A percentile compares a stretch with the other conserved stretches of the same genome.
phyloP scores from a whole-genome alignment of 2,329 filamentous ascomycete species.

The Phyllosticta paracitricarpa region DNA sequence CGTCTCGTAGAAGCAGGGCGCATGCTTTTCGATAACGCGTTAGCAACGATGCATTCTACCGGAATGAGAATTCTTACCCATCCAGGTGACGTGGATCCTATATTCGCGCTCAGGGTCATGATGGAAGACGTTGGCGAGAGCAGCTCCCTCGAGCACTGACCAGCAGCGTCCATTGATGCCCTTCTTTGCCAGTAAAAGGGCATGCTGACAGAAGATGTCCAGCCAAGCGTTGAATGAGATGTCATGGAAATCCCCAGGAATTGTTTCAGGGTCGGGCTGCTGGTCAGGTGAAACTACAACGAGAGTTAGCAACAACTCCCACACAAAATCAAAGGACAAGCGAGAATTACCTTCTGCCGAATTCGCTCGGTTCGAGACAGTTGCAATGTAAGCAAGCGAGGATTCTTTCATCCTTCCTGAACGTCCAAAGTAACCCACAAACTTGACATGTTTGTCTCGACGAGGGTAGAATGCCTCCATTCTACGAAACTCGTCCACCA shows the following conservation, averaged over 20 bases:
- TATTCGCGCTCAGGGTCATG: slow-evolving; percentile 58
- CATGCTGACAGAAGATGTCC: slow-evolving; percentile 81
- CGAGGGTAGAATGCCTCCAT: slow-evolving; percentile 50
- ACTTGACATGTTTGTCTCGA: slow-evolving; percentile 36
- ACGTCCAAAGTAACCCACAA: slow-evolving; percentile 26
- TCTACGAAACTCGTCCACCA: slow-evolving; percentile 51
- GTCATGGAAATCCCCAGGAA: slow-evolving; percentile 56
- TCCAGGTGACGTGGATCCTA: slow-evolving; percentile 67
- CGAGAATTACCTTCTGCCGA: slow-evolving; percentile 32
- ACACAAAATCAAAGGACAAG: background rate
- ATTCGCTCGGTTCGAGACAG: slow-evolving; percentile 14
- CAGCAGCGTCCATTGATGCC: slow-evolving; percentile 66
- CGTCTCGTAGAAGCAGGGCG: slow-evolving; percentile 69
- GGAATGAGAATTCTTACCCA: slow-evolving; percentile 41
- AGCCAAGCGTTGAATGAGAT: slow-evolving; percentile 80
- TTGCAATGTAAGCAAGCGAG: slow-evolving; percentile 3
- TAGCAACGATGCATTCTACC: slow-evolving; percentile 4
- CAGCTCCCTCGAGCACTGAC: slow-evolving; percentile 65
- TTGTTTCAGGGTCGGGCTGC: slow-evolving; percentile 14
- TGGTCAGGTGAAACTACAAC: background rate
- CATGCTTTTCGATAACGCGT: slow-evolving; percentile 48
- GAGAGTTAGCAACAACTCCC: background rate
- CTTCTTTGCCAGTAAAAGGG: slow-evolving; percentile 60
- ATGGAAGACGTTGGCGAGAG: slow-evolving; percentile 74
- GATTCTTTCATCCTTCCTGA: slow-evolving; percentile 13